Base-by-base conservation (phyloP, 106 monocot species). In the Acanthochlamys bracteata region DNA sequence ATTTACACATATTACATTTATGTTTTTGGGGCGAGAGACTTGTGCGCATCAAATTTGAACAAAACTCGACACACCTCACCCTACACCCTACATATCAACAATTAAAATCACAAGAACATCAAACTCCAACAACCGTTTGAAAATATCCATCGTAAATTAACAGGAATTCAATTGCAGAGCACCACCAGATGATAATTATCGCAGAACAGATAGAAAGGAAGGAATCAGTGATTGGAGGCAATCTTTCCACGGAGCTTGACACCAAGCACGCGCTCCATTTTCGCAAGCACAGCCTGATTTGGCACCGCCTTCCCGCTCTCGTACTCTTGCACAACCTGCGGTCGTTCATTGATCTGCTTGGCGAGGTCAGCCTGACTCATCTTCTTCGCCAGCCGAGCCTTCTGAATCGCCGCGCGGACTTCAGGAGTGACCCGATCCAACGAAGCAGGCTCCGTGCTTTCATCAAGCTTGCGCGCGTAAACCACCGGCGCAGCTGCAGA, bases 321-420 rank as follows among this genome's bases (percentile, higher is more conserved):
- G 69, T 93, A 88, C 70, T 93, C 92, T 82, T 84, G 88, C 63
- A 93, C 92, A 51, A 93, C 84, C 77, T 84, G 92, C 71, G 67
- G 71, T 66, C 73, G 64, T 88, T 93, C 92, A 65, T 82, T 88
- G 64, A 88, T 82, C 56, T 24, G 56, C 82, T 88, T 93, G 39
- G 88, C 88, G 56, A 93, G 80, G 64, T 93, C 92, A 23, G 80
- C 84, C 75, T 88, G 92, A 79, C 92, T 85, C 84, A 82, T 80
- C 85, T 78, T 80, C 80, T 88, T 93, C 57, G 42, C 88, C 60
- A 80, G 2, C 78, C 85, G 57, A 67, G 88, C 92, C 84, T 71
- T 77, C 80, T 85, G 88, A 45, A 93, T 93, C 61, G 69, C 77
- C 39, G 21, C 39, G 60, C 88, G 63, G 58, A 88, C 77, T 69